Conservation (phyloP, 2,329 filamentous ascomycete genomes). For the Calonectria pauciramosa region DNA sequence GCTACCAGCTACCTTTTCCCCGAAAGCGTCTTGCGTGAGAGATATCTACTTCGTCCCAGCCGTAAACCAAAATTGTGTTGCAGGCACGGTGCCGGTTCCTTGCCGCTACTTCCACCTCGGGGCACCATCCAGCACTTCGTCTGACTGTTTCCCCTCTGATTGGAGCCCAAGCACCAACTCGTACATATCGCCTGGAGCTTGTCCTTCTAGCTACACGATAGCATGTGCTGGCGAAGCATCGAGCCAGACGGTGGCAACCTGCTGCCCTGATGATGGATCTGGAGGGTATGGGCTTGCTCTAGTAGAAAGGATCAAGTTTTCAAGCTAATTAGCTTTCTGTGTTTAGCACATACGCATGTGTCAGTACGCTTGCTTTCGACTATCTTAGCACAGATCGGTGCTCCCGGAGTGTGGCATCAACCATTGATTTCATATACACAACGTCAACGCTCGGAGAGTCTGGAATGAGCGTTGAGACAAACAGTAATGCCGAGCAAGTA, state of each 20-base stretch:
- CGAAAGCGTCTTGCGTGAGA: background rate
- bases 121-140: background rate
- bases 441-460: background rate
- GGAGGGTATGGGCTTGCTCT: background rate
- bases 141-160: background rate
- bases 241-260: background rate
- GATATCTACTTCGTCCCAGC: slow-evolving; percentile 1
- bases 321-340: background rate
- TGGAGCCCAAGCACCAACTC: background rate
- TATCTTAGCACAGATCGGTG: background rate
- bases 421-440: background rate
- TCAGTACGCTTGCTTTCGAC: background rate
- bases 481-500: background rate
- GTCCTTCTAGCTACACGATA: slow-evolving; percentile 3
- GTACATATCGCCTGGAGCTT: background rate
- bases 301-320: background rate
- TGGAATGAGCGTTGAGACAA: background rate
- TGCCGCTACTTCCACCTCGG: slow-evolving; percentile 7
- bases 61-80: background rate
- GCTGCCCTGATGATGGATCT: slow-evolving; percentile 6
- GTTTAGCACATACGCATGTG: background rate
- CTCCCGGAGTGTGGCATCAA: background rate
- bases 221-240: background rate
- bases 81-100: background rate
- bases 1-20: background rate